Conservation (phyloP, 75 land plant species). For the Pinus taeda region DNA sequence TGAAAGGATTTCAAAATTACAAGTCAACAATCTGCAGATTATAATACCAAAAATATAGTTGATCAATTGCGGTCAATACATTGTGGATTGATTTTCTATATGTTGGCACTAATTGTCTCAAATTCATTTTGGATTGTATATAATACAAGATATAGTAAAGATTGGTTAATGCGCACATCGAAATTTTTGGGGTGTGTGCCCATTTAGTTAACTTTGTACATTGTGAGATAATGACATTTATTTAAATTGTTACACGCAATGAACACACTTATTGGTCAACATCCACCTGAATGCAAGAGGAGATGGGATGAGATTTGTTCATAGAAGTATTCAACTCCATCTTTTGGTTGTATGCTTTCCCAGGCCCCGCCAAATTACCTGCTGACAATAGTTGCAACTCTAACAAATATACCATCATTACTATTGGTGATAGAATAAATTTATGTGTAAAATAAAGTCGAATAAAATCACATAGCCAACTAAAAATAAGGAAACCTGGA, state of each 20-base stretch:
- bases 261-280: slow-evolving; percentile 47
- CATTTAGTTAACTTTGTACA: too few relatives aligned
- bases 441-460: background rate
- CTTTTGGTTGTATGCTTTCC: slow-evolving; percentile 42
- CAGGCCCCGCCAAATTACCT: slow-evolving; percentile 25
- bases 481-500: background rate
- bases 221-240: too few relatives aligned
- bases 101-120: too few relatives aligned
- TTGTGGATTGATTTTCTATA: too few relatives aligned
- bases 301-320: slow-evolving; percentile 50
- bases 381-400: slow-evolving; percentile 10
- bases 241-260: slow-evolving; percentile 36
- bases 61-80: too few relatives aligned
- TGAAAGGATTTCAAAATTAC: too few relatives aligned
- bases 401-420: background rate
- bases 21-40: too few relatives aligned
- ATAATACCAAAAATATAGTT: too few relatives aligned
- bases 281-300: slow-evolving; percentile 50
- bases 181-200: too few relatives aligned
- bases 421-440: background rate
- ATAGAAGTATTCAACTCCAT: slow-evolving; percentile 58
- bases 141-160: too few relatives aligned
- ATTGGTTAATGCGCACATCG: too few relatives aligned
- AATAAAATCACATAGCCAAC: background rate
- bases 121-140: too few relatives aligned